Conservation (phyloP, 2,329 filamentous ascomycete species). For the Fusarium xyrophilum region DNA sequence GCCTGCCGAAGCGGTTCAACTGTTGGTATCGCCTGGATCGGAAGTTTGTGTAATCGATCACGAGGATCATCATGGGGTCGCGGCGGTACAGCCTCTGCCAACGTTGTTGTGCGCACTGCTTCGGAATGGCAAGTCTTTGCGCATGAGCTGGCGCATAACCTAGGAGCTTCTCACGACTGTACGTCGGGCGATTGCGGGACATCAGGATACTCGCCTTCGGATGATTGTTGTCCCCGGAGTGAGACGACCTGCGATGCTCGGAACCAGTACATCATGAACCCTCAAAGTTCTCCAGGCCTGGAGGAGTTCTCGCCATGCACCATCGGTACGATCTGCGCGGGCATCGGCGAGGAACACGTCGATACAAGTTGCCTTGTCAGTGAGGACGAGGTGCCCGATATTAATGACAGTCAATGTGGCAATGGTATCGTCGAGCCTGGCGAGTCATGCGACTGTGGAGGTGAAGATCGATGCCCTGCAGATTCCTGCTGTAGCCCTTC, state of each 20-base stretch:
- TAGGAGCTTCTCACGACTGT: constrained; percentile 32
- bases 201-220: neutral
- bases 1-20: constrained; percentile 77
- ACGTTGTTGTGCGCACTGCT: constrained; percentile 73
- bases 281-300: constrained; percentile 73
- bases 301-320: constrained; percentile 80
- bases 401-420: constrained; percentile 80
- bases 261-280: constrained; percentile 86
- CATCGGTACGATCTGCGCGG: constrained; percentile 85
- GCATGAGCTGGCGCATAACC: constrained; percentile 78
- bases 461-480: neutral
- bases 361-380: constrained; percentile 71
- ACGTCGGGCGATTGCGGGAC: constrained; percentile 10
- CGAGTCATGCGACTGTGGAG: constrained; percentile 22
- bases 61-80: constrained; percentile 51
- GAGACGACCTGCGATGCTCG: constrained; percentile 70
- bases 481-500: constrained; percentile 22
- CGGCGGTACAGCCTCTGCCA: constrained; percentile 87
- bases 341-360: constrained; percentile 75
- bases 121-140: constrained; percentile 91
- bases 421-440: constrained; percentile 59
- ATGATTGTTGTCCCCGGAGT: constrained; percentile 73
- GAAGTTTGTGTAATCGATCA: constrained; percentile 70
- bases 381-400: constrained; percentile 77
- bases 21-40: constrained; percentile 87